Base-by-base conservation (phyloP, 495 filamentous ascomycete species). In the Cladorrhinum samala region DNA sequence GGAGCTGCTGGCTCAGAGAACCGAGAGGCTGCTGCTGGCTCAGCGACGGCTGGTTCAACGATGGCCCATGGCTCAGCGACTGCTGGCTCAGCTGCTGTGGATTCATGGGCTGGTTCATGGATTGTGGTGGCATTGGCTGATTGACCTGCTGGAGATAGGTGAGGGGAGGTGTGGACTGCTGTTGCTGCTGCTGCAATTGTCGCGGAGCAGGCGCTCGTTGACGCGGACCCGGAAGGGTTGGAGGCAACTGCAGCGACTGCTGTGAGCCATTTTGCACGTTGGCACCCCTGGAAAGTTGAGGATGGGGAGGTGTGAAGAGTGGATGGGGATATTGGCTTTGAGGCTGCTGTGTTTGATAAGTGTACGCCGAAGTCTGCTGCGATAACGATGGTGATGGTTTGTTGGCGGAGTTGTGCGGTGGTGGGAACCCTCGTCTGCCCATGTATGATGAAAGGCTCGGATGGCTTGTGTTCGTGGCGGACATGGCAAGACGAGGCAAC, bases 301-400 rank as follows among this genome's bases (percentile, higher is more conserved):
- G 60, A 30, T 67, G 57, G 19, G 52, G 63, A 59, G 61, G 57
- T 64, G 59, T 56, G 60, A 70, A 71, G 40, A 71, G 65, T 49
- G 71, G 67, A 57, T 70, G 64, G 36, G 64, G 39, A 50, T 60
- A 62, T 43, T 56, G 56, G 55, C 50, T 47, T 24, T 65, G 63
- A 3, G 70, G 63, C 51, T 67, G 41, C 59, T 72, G 72, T 50
- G 68, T 57, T 49, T 71, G 65, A 3, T 68, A 44, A n/a, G 71
- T 67, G 51, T 73, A 75, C n/a, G 74, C 68, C 8, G 71, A 70
- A 55, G 69, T 65, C 53, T 71, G 69, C 42, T 71, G 70, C 30
- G 67, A 56, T 24, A 71, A 68, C 43, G 72, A 67, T 25, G 71
- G 67, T 46, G 72, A 68, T 18, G 72, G 67, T 65, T 75, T 75